Evolutionary conservation across 2,329 filamentous ascomycete species (phyloP).

Genomic region (Alternaria gaisen): DNA sequence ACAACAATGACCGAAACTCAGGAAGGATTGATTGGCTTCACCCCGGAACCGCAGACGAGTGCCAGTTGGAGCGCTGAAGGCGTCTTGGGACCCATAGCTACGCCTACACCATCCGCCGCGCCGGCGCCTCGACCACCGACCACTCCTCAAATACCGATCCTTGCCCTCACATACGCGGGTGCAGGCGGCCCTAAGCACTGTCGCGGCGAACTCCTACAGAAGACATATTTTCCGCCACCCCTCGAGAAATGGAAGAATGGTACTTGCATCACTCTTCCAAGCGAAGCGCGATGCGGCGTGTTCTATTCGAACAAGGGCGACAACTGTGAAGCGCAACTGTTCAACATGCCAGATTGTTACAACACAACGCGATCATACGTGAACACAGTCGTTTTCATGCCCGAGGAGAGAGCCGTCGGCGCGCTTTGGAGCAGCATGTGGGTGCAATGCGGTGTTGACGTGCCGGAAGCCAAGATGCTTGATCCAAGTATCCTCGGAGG

Average conservation of each 20-base stretch:
- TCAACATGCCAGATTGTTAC: slow-evolving; percentile 39
- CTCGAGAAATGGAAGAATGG: slow-evolving; percentile 39
- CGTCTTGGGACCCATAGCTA: slow-evolving; percentile 31
- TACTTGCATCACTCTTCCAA: slow-evolving; percentile 44
- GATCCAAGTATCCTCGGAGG: slow-evolving; percentile 42
- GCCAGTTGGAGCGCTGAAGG: slow-evolving; percentile 33
- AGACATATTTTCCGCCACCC: slow-evolving; percentile 36
- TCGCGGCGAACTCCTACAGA: slow-evolving; percentile 41
- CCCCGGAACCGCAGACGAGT: slow-evolving; percentile 25
- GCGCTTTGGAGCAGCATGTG: slow-evolving; percentile 49
- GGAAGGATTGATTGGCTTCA: slow-evolving; percentile 38
- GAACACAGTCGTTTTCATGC: slow-evolving; percentile 49
- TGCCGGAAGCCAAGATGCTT: slow-evolving; percentile 39
- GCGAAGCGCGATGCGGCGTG: slow-evolving; percentile 45
- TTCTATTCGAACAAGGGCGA: slow-evolving; percentile 47
- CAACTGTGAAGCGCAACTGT: slow-evolving; percentile 48
- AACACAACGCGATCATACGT: slow-evolving; percentile 42
- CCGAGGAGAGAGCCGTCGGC: slow-evolving; percentile 45
- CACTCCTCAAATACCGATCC: slow-evolving; percentile 36
- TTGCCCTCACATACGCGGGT: slow-evolving; percentile 46
- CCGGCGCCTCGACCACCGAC: slow-evolving; percentile 21
- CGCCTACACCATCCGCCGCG: slow-evolving; percentile 21
- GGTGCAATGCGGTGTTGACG: slow-evolving; percentile 44
- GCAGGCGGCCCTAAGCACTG: slow-evolving; percentile 48
- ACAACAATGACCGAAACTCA: slow-evolving; percentile 28